These are phyloP conservation scores for Aspergillus fructus DNA, from an alignment of 2,329 filamentous ascomycete genomes.

Conservation along the genomic window DNA sequence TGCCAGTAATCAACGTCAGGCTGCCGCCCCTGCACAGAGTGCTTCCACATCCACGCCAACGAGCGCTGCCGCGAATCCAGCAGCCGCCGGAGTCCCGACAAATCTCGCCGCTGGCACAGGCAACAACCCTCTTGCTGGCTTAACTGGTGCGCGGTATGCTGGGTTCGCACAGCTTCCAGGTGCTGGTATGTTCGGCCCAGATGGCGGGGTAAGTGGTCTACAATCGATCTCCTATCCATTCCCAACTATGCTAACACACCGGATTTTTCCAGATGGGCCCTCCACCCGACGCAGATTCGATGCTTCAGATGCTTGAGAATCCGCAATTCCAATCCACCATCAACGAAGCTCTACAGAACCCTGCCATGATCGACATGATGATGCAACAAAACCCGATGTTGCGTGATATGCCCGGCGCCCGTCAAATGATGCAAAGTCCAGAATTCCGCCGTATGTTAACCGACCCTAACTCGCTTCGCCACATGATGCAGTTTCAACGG, in stretches of 20 bases:
- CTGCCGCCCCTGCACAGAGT: constrained; percentile 54
- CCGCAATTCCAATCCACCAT: constrained; percentile 83
- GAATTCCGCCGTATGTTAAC: constrained; percentile 91
- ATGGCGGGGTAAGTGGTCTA: constrained; percentile 74
- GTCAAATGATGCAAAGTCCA: constrained; percentile 84
- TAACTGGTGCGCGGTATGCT: constrained; percentile 92
- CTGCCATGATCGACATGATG: constrained; percentile 91
- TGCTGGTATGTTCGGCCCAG: constrained; percentile 85
- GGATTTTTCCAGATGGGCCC: constrained; percentile 72
- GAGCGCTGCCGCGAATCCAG: constrained; percentile 32
- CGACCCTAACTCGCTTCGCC: constrained; percentile 78
- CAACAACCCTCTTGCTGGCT: constrained; percentile 83
- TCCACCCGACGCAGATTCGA: constrained; percentile 74
- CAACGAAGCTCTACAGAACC: constrained; percentile 94
- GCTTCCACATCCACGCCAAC: constrained; percentile 34
- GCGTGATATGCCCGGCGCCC: constrained; percentile 69
- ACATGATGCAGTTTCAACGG: constrained; percentile 79
- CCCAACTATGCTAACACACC: constrained; percentile 14
- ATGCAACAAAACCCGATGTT: constrained; percentile 87
- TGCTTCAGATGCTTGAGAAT: constrained; percentile 83
- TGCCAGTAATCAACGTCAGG: constrained; percentile 70
- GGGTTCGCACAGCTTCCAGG: constrained; percentile 87
- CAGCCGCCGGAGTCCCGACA: constrained; percentile 44
- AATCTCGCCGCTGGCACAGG: constrained; percentile 56
- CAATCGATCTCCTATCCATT: not conserved